A percentile compares a stretch with the other conserved stretches of the same genome.
Conservation (phyloP, 2,329 filamentous ascomycete species). For the Trichoderma polysporum region DNA sequence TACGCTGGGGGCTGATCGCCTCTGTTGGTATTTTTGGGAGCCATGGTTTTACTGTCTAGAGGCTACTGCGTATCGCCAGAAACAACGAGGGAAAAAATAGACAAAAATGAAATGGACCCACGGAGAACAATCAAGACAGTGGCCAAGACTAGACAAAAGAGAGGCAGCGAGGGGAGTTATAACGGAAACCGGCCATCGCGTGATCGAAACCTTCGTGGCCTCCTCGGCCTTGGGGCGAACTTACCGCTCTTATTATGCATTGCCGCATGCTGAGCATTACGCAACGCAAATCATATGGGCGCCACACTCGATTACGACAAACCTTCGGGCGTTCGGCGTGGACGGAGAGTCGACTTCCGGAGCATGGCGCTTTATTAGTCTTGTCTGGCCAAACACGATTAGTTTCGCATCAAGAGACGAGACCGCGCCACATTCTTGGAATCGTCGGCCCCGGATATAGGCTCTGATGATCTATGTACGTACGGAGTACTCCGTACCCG, state of each 20-base stretch:
- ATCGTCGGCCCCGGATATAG: background rate
- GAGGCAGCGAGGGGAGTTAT: background rate
- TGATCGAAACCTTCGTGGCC: background rate
- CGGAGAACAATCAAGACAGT: too few relatives aligned
- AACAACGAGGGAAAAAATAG: background rate
- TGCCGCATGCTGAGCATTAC: conserved; percentile 7
- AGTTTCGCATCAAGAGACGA: background rate
- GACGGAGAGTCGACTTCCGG: background rate
- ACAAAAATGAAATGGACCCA: background rate
- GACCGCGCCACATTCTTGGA: background rate
- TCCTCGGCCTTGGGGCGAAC: background rate
- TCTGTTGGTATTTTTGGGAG: conserved; percentile 6
- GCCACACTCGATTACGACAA: conserved; percentile 17
- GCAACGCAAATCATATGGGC: background rate
- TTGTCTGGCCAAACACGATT: background rate
- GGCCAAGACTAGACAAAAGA: background rate
- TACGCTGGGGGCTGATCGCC: conserved; percentile 52
- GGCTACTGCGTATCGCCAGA: background rate
- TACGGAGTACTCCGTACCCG: too few relatives aligned
- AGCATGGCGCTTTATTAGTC: background rate
- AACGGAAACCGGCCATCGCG: background rate
- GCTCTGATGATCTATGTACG: background rate
- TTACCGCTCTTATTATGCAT: background rate
- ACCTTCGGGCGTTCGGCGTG: conserved; percentile 5
- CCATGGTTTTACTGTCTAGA: background rate